Conservation (phyloP, 1,284 basidiomycete genomes). For the Leccinum griseonigrum region DNA sequence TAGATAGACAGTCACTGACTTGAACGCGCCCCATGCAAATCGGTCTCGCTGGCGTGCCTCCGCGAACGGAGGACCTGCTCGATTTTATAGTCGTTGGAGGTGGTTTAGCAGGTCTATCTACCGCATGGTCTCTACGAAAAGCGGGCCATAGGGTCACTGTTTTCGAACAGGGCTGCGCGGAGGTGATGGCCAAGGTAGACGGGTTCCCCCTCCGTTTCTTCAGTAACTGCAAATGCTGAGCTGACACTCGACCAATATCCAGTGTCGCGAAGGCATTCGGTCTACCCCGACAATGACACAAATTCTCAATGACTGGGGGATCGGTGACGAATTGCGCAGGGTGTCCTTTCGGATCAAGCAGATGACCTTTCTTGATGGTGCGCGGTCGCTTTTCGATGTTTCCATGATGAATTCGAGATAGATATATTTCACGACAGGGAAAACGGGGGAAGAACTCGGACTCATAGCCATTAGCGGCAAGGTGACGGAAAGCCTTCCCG, state of each 20-base stretch:
- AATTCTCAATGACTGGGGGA: conserved; percentile 44
- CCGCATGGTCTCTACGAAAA: conserved; percentile 41
- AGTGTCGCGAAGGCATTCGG: conserved; percentile 19
- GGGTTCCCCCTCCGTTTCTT: too few species aligned
- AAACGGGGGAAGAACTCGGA: conserved; percentile 36
- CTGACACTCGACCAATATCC: not conserved
- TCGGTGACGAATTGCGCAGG: conserved; percentile 31
- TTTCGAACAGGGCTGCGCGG: conserved; percentile 33
- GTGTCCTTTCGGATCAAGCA: conserved; percentile 33
- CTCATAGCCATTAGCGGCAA: conserved; percentile 37
- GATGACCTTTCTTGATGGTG: conserved; percentile 30
- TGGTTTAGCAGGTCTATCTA: conserved; percentile 40
- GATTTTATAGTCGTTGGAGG: conserved; percentile 41
- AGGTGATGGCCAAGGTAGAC: conserved; percentile 35
- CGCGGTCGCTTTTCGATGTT: not conserved
- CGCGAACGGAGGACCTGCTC: conserved; percentile 26
- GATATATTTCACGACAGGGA: conserved; percentile 22
- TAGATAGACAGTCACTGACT: not conserved
- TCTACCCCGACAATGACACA: conserved; percentile 45
- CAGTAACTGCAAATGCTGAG: not conserved
- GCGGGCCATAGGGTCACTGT: conserved; percentile 44
- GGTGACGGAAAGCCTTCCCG: conserved; percentile 37
- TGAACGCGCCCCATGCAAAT: not conserved
- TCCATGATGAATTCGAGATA: not conserved
- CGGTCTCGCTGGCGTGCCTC: conserved; percentile 9